phyloP scores from a whole-genome alignment of 495 filamentous ascomycete genomes.

The Lineolata rhizophorae region DNA sequence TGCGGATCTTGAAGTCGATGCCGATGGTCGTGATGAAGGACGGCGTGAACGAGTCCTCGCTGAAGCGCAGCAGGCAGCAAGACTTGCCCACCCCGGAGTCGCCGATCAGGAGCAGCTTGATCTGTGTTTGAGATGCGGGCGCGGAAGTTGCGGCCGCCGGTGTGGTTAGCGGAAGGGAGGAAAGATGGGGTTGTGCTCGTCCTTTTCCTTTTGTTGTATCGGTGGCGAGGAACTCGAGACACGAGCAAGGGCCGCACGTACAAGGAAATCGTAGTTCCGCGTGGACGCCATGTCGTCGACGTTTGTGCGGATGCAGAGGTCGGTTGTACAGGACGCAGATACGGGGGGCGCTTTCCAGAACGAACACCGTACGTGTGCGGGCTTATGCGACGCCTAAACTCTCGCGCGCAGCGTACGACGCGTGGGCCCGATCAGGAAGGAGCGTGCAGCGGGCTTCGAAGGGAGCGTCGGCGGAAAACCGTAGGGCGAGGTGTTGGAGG shows the following conservation, averaged over 20 bases:
- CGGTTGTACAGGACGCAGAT: too few relatives aligned
- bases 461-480: too few relatives aligned
- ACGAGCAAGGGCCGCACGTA: too few relatives aligned
- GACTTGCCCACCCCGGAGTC: conserved; percentile 99
- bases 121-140: conserved; percentile 29
- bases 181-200: not conserved
- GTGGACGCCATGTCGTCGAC: conserved; percentile 86
- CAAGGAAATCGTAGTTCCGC: conserved; percentile 96
- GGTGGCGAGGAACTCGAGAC: not conserved
- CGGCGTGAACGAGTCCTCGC: conserved; percentile 99
- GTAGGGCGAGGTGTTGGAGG: too few relatives aligned
- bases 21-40: conserved; percentile 99
- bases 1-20: conserved; percentile 99
- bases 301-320: too few relatives aligned
- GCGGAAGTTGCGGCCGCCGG: not conserved
- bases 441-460: too few relatives aligned
- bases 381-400: too few relatives aligned
- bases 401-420: too few relatives aligned
- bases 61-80: conserved; percentile 88
- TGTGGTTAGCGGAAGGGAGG: not conserved
- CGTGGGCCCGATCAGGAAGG: too few relatives aligned
- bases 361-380: too few relatives aligned
- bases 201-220: conserved; percentile 1
- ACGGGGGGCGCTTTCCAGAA: too few relatives aligned
- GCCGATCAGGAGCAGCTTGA: conserved; percentile 96